phyloP scores from a whole-genome alignment of 768 basidiomycete species.

The Exidia glandulosa region DNA sequence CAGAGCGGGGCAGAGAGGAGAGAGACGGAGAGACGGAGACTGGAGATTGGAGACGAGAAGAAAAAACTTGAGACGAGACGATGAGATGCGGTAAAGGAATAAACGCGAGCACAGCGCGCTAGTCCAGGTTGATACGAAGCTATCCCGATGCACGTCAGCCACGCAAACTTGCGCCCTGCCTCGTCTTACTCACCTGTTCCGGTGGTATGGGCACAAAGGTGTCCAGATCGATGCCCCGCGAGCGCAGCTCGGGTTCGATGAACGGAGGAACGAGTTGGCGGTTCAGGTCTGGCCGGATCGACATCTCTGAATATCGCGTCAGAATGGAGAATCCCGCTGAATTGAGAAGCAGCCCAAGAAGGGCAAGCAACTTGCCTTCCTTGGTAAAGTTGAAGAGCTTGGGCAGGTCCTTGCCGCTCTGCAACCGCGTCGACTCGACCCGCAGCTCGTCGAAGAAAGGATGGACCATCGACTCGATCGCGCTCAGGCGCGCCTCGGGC shows the following conservation, averaged over 20 bases:
- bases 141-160: too few relatives aligned
- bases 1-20: conserved; percentile 10
- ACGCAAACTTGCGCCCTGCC: not conserved
- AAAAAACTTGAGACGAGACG: conserved; percentile 2
- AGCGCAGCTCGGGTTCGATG: conserved; percentile 81
- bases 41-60: not conserved
- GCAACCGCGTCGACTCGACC: conserved; percentile 84
- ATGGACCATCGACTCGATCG: conserved; percentile 85
- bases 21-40: not conserved
- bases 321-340: not conserved
- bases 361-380: conserved; percentile 56
- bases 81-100: conserved; percentile 13
- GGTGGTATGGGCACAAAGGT: conserved; percentile 95
- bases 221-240: conserved; percentile 76
- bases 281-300: conserved; percentile 90
- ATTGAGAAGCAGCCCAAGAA: not conserved
- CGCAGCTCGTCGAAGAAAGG: conserved; percentile 97
- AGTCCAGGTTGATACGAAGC: not conserved
- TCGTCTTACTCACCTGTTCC: conserved; percentile 78
- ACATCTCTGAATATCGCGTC: conserved; percentile 79
- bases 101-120: conserved; percentile 4
- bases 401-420: conserved; percentile 94
- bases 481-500: conserved; percentile 83
- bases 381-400: conserved; percentile 90
- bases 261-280: conserved; percentile 82